Evolutionary conservation across 1,139 yeast species (phyloP).

Genomic region (Protomyces macrosporus): DNA sequence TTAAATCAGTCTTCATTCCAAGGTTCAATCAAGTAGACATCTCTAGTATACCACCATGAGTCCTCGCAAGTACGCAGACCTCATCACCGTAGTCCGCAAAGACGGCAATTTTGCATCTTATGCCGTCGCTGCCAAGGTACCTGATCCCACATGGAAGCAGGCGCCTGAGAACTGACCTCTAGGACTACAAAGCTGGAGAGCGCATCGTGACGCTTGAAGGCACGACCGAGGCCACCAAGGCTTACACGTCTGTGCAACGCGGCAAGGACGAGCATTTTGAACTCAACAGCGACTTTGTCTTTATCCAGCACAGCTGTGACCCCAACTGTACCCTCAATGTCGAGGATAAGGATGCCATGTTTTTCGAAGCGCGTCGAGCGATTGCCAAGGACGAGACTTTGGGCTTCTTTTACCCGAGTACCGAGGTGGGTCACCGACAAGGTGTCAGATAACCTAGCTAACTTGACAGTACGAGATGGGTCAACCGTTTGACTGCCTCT

Average conservation of each 20-base stretch:
- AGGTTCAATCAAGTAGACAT: no score
- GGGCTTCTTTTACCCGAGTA: constrained; percentile 29
- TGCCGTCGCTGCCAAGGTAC: background rate
- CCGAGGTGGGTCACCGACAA: constrained; percentile 8
- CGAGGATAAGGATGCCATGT: background rate
- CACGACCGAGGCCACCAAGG: background rate
- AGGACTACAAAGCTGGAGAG: background rate
- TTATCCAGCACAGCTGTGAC: constrained; percentile 30
- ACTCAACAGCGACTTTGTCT: constrained; percentile 28
- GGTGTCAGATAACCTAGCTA: no score
- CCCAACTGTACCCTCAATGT: constrained; percentile 25
- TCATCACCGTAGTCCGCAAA: background rate
- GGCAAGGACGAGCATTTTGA: constrained; percentile 13
- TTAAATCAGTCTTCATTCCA: no score
- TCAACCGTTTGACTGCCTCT: constrained; percentile 28
- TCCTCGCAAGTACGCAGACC: constrained; percentile 1
- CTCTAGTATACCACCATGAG: background rate
- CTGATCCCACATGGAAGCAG: background rate
- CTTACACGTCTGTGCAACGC: constrained; percentile 21
- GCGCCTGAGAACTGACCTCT: background rate
- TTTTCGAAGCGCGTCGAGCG: constrained; percentile 9
- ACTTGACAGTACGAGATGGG: constrained; percentile 28
- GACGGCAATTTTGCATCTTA: background rate
- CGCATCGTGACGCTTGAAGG: background rate
- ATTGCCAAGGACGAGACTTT: constrained; percentile 17